Evolutionary conservation across 208 protist genomes (phyloP).

Genomic region (Crithidia thermophila): DNA sequence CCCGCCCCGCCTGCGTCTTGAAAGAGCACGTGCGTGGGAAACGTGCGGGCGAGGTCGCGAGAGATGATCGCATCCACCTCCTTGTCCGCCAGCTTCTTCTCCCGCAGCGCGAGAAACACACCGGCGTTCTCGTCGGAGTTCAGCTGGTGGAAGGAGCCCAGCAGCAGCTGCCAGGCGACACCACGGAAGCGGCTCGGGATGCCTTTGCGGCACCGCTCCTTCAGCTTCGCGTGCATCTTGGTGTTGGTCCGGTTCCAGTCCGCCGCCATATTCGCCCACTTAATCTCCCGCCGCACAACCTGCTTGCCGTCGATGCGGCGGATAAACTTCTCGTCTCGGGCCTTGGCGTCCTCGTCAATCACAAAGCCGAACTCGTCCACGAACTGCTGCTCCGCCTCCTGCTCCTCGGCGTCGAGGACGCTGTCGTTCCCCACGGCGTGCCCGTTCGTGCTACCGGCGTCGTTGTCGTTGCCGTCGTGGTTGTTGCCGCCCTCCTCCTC

Average conservation of each 20-base stretch:
- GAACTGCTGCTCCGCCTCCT: constrained; percentile 71
- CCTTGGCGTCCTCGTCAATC: constrained; percentile 68
- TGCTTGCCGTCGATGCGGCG: constrained; percentile 69
- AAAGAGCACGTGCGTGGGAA: constrained; percentile 91
- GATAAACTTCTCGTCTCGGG: constrained; percentile 65
- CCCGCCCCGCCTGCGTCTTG: constrained; percentile 79
- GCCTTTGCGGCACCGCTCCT: constrained; percentile 90
- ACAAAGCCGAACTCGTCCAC: constrained; percentile 93
- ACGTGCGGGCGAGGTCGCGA: constrained; percentile 87
- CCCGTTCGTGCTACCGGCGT: constrained; percentile 2
- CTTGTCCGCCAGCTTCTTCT: constrained; percentile 66
- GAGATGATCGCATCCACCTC: constrained; percentile 72
- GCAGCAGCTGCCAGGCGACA: constrained; percentile 87
- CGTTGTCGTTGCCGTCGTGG: not conserved
- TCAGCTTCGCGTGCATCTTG: constrained; percentile 79
- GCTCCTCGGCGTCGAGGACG: constrained; percentile 31
- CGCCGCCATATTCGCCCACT: constrained; percentile 90
- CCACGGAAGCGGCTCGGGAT: constrained; percentile 84
- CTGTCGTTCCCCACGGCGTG: constrained; percentile 8
- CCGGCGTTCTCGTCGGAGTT: constrained; percentile 65
- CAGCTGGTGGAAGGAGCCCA: constrained; percentile 79
- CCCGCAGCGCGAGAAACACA: constrained; percentile 69
- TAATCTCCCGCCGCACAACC: constrained; percentile 79
- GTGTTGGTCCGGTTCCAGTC: constrained; percentile 81
- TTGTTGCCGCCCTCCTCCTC: constrained; percentile 9